phyloP scores from a whole-genome alignment of 140 eudicot species.

The Stevia rebaudiana region DNA sequence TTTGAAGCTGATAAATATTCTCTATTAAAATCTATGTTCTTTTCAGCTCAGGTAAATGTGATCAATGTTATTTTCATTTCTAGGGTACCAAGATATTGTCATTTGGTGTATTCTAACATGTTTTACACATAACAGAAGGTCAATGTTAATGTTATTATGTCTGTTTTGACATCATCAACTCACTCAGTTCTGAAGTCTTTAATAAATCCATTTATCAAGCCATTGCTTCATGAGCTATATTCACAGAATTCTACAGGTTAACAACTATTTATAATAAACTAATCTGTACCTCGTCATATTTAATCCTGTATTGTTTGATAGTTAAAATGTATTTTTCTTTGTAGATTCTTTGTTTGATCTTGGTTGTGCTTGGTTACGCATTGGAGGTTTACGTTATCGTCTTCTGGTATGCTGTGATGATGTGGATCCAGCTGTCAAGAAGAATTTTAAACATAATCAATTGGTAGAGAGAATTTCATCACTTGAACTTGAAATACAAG shows the following conservation, averaged over 20 bases:
- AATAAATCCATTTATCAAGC: slow-evolving; percentile 42
- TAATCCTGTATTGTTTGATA: slow-evolving; percentile 1
- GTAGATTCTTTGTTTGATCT: slow-evolving; percentile 32
- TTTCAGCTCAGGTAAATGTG: slow-evolving; percentile 28
- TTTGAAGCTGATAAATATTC: slow-evolving; percentile 52
- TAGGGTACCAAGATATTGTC: not conserved
- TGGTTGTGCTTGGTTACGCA: slow-evolving; percentile 63
- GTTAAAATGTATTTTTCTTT: not conserved
- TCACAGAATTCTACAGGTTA: slow-evolving; percentile 43
- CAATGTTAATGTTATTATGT: slow-evolving; percentile 28
- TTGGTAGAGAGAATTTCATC: slow-evolving; percentile 55
- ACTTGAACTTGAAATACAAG: slow-evolving; percentile 82
- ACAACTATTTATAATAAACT: not conserved
- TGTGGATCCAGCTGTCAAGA: slow-evolving; percentile 81
- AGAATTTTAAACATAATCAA: slow-evolving; percentile 49
- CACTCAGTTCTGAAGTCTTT: slow-evolving; percentile 49
- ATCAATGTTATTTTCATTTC: slow-evolving; percentile 19
- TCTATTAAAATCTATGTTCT: slow-evolving; percentile 33
- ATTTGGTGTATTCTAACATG: not conserved
- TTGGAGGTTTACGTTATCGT: slow-evolving; percentile 75
- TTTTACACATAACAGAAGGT: slow-evolving; percentile 34
- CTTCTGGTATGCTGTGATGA: slow-evolving; percentile 73
- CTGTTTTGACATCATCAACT: slow-evolving; percentile 56
- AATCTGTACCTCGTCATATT: not conserved
- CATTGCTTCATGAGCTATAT: slow-evolving; percentile 60